A percentile compares a stretch with the other conserved stretches of the same genome.
Evolutionary conservation across 352 stramenopile species (phyloP).

Genomic region (Globisporangium solare): DNA sequence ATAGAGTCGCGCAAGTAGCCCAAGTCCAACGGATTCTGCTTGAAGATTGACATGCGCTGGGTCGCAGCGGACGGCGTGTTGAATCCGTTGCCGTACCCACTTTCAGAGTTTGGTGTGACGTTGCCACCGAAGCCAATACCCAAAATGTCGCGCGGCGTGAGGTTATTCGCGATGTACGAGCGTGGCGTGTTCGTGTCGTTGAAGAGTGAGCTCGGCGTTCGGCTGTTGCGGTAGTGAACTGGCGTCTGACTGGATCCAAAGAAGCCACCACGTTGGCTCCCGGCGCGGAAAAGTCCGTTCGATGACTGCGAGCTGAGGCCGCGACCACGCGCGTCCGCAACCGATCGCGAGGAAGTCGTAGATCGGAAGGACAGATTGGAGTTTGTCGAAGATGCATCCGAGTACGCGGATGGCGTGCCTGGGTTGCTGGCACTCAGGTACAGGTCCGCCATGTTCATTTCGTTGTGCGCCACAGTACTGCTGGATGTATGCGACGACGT

Average conservation of each 20-base stretch:
- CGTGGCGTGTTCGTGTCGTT: slow-evolving; percentile 65
- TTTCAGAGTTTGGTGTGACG: slow-evolving; percentile 35
- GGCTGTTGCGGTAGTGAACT: slow-evolving; percentile 12
- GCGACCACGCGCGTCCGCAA: slow-evolving; percentile 32
- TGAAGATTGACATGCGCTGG: slow-evolving; percentile 59
- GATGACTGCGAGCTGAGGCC: slow-evolving; percentile 11
- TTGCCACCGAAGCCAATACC: slow-evolving; percentile 30
- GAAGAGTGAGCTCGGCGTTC: slow-evolving; percentile 31
- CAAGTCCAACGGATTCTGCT: slow-evolving; percentile 65
- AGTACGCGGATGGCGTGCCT: slow-evolving; percentile 71
- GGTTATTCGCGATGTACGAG: slow-evolving; percentile 71
- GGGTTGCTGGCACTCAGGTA: slow-evolving; percentile 61
- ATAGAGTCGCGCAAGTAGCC: slow-evolving; percentile 62
- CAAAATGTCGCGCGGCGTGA: slow-evolving; percentile 36
- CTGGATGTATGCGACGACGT: slow-evolving; percentile 74
- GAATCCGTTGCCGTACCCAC: slow-evolving; percentile 15
- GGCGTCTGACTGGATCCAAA: slow-evolving; percentile 5
- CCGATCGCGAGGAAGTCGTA: slow-evolving; percentile 58
- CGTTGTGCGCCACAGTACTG: slow-evolving; percentile 76
- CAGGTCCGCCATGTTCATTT: slow-evolving; percentile 83
- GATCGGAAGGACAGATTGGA: slow-evolving; percentile 80
- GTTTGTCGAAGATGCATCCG: slow-evolving; percentile 53
- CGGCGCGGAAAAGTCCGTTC: slow-evolving; percentile 5
- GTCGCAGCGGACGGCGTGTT: slow-evolving; percentile 32
- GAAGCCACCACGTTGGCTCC: slow-evolving; percentile 12